Conservation (phyloP, 2,329 filamentous ascomycete species). For the Talaromyces sp. region DNA sequence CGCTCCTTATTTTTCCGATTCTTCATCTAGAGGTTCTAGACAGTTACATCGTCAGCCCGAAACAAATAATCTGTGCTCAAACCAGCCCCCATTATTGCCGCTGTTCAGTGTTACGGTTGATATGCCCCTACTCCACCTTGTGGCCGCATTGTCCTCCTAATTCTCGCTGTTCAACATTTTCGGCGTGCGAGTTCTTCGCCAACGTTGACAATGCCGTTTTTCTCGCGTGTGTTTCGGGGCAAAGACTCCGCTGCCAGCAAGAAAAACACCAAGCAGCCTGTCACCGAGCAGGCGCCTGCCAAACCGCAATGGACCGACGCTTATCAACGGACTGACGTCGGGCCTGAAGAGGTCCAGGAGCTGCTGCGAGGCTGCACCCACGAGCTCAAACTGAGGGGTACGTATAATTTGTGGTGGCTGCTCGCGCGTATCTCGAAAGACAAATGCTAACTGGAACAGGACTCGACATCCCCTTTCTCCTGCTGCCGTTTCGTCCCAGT, state of each 20-base stretch:
- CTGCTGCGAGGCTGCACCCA: constrained; percentile 77
- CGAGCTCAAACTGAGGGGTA: constrained; percentile 94
- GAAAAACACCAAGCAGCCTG: constrained; percentile 48
- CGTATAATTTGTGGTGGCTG: constrained; percentile 24
- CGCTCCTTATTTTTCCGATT: not conserved
- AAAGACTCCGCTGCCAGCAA: constrained; percentile 66
- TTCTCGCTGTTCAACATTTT: not conserved
- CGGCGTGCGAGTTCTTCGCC: not conserved
- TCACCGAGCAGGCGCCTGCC: constrained; percentile 49
- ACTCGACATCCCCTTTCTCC: constrained; percentile 84
- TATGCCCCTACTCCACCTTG: constrained; percentile 3
- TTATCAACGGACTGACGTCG: constrained; percentile 75
- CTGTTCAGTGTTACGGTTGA: not conserved
- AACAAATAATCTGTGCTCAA: not conserved
- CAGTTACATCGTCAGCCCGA: not conserved
- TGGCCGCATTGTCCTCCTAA: not conserved
- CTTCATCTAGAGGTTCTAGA: not conserved
- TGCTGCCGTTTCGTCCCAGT: constrained; percentile 88
- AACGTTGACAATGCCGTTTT: constrained; percentile 48
- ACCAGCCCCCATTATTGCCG: not conserved
- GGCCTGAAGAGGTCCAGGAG: constrained; percentile 86
- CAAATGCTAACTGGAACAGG: constrained; percentile 49
- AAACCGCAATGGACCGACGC: constrained; percentile 84
- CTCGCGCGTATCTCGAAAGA: constrained; percentile 15
- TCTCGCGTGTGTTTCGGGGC: constrained; percentile 63